These are phyloP conservation scores for Xanthoconium separans DNA, from an alignment of 1,284 basidiomycete species.

Conservation along the genomic window DNA sequence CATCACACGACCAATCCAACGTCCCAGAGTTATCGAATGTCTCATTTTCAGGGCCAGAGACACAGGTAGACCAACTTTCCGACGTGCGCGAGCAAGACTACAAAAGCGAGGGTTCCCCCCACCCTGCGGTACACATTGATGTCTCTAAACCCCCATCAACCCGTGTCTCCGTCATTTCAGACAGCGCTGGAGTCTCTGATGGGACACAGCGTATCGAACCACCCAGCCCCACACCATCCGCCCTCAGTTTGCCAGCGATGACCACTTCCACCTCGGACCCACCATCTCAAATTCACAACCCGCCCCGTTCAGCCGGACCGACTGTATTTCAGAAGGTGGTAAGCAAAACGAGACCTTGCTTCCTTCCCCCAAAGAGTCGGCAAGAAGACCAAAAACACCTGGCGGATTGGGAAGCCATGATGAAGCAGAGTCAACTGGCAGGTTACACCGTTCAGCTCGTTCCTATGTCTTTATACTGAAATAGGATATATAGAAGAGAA, in stretches of 20 bases:
- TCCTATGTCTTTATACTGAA: slow-evolving; percentile 8
- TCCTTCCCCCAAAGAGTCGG: slow-evolving; percentile 82
- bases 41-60: slow-evolving; percentile 31
- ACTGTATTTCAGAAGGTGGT: slow-evolving; percentile 72
- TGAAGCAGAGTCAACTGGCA: slow-evolving; percentile 74
- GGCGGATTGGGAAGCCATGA: slow-evolving; percentile 90
- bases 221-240: slow-evolving; percentile 8
- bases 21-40: slow-evolving; percentile 30
- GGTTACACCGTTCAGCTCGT: slow-evolving; percentile 45
- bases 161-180: slow-evolving; percentile 20
- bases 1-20: slow-evolving; percentile 43
- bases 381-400: slow-evolving; percentile 84
- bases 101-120: slow-evolving; percentile 24
- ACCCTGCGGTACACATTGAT: slow-evolving; percentile 49
- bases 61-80: not conserved
- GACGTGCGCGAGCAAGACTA: slow-evolving; percentile 13
- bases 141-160: slow-evolving; percentile 36
- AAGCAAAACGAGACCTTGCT: slow-evolving; percentile 77
- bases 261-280: slow-evolving; percentile 8
- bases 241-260: slow-evolving; percentile 9
- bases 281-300: slow-evolving; percentile 37
- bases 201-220: not conserved
- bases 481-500: slow-evolving; percentile 59
- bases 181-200: not conserved
- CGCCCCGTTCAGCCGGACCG: slow-evolving; percentile 57